Base-by-base conservation (phyloP, 352 stramenopile genomes). In the Globisporangium radiosum region DNA sequence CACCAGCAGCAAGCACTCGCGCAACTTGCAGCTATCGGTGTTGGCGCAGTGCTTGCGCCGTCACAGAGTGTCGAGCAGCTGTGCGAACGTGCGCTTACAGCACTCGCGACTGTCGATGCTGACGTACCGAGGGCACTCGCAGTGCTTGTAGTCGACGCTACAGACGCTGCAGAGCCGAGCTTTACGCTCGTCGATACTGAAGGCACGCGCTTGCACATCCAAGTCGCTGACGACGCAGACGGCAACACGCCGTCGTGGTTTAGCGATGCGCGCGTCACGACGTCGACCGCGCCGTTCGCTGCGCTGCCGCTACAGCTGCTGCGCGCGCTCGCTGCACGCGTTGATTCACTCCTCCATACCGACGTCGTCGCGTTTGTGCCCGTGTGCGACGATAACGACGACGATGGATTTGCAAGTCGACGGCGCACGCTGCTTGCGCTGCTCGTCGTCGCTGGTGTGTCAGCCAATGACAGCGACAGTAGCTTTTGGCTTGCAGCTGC, bases 1-100 rank as follows among this genome's bases (percentile, higher is more conserved):
- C 19, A 56, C 14, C 49, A 44, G 9, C 39, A 25, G 4, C 6
- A 7, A 14, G 39, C 33, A 11, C 59, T 50, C 38, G 38, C 36
- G 9, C 25, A 52, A 15, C 39, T 65, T 10, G 38, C 53, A 33
- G 36, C 52, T 7, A 4, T 60, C 56, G 14, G 38, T 4, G 39
- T 42, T 3, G 40, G 56, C 4, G 25, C 25, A 33, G 48, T 52
- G 8, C 17, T 53, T 39, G n/a, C 49, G 7, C 40, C 59, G 8
- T 52, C 53, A 14, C 7, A n/a, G 39, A 65, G 53, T 40, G 47
- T 56, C 36, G 53, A 60, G 15, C 52, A 65, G 6, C 40, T 65
- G 5, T 65, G 59, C 7, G 52, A 65, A 48, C 39, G 9, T 10
- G 25, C 25, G 25, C 25, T 33, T 33, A 33, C 25, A 33, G 53